Evolutionary conservation across 352 stramenopile genomes (phyloP).

Genomic region (Globisporangium ultimum): DNA sequence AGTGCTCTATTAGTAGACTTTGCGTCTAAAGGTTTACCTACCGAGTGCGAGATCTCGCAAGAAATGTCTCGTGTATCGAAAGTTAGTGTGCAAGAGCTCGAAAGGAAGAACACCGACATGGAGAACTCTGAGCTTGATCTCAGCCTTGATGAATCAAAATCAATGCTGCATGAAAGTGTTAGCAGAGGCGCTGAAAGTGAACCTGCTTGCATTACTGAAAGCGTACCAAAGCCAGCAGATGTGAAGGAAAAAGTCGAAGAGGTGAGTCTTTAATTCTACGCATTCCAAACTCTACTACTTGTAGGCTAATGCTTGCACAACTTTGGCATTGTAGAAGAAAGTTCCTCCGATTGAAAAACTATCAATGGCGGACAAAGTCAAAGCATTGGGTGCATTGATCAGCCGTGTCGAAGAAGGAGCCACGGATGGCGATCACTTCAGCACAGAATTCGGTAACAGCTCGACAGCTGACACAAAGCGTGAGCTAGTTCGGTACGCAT

Average conservation of each 20-base stretch:
- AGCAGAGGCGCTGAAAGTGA: not conserved
- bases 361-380: constrained; percentile 48
- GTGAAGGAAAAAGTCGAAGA: constrained; percentile 2
- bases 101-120: not conserved
- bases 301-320: constrained; percentile 2
- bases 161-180: not conserved
- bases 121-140: not conserved
- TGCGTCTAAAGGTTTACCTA: not conserved
- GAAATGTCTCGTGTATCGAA: too few relatives aligned
- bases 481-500: constrained; percentile 55
- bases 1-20: not conserved
- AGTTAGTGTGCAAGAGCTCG: too few relatives aligned
- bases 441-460: constrained; percentile 14
- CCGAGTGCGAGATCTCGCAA: too few relatives aligned
- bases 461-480: constrained; percentile 62
- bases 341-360: constrained; percentile 31
- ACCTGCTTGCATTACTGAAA: not conserved
- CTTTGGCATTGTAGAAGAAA: not conserved
- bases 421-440: constrained; percentile 50
- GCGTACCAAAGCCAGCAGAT: not conserved
- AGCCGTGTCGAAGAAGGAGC: constrained; percentile 59
- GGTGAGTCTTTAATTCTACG: not conserved
- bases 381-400: constrained; percentile 52
- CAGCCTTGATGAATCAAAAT: not conserved
- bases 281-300: not conserved